phyloP scores from a whole-genome alignment of 305 asterid genomes.

The Fraxinus albicans region DNA sequence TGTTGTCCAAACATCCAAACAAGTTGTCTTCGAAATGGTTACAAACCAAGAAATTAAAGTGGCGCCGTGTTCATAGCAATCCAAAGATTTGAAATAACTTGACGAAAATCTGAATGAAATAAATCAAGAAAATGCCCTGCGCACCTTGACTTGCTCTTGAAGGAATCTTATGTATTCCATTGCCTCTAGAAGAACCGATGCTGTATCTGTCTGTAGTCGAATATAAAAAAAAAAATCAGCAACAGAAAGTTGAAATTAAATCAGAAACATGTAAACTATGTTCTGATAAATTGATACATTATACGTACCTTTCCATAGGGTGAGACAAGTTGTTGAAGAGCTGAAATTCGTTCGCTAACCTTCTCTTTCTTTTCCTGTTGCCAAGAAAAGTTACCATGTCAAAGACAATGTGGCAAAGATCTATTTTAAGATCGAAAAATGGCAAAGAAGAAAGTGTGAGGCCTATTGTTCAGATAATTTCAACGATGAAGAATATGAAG shows the following conservation, averaged over 20 bases:
- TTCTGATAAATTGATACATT: background rate
- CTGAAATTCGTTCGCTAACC: conserved; percentile 68
- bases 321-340: conserved; percentile 91
- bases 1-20: background rate
- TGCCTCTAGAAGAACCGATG: conserved; percentile 81
- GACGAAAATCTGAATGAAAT: background rate
- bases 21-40: background rate
- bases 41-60: background rate
- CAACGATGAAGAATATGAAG: too few relatives aligned
- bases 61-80: background rate
- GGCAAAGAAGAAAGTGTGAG: background rate
- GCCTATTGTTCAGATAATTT: background rate
- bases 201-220: conserved; percentile 71
- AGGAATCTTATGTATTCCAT: conserved; percentile 81
- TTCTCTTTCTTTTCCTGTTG: conserved; percentile 78
- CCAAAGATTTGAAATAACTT: background rate
- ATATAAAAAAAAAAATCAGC: conserved; percentile 14
- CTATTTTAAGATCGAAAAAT: background rate
- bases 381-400: background rate
- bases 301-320: conserved; percentile 78
- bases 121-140: background rate
- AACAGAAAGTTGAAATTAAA: background rate
- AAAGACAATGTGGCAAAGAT: conserved; percentile 1
- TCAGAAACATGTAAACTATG: background rate
- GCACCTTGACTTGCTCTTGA: conserved; percentile 90